Conservation (phyloP, 805 yeast species). For the Schwanniomyces sp. region DNA sequence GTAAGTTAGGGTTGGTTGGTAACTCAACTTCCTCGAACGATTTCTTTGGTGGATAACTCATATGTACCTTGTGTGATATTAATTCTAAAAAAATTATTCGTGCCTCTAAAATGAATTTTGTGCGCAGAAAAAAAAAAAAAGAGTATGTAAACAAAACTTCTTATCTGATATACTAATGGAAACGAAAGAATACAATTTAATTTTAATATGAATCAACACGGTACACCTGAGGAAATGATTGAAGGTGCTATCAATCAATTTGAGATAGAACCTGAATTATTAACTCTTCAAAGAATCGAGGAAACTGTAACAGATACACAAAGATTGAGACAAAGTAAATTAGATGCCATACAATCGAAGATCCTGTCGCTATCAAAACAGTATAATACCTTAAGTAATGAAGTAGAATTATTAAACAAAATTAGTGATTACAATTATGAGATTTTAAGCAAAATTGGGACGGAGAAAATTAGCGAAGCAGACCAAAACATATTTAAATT, state of each 20-base stretch:
- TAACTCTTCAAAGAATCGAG: constrained; percentile 44
- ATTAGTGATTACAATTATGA: constrained; percentile 21
- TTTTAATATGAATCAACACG: constrained; percentile 5
- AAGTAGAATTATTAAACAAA: constrained; percentile 17
- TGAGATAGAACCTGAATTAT: constrained; percentile 52
- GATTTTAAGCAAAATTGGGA: constrained; percentile 13
- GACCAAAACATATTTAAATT: constrained; percentile 25
- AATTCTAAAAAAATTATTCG: neutral
- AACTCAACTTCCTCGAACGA: constrained; percentile 38
- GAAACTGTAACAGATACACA: constrained; percentile 32
- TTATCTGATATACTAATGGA: neutral
- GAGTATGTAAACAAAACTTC: neutral
- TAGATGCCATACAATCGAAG: constrained; percentile 10
- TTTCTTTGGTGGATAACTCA: constrained; percentile 31
- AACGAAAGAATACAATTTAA: neutral
- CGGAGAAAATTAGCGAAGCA: constrained; percentile 3
- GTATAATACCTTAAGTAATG: constrained; percentile 10
- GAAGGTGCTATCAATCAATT: constrained; percentile 43
- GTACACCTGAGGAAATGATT: constrained; percentile 9
- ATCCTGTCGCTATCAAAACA: constrained; percentile 9
- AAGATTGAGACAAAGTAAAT: constrained; percentile 22
- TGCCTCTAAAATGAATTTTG: neutral
- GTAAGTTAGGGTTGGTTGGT: constrained; percentile 49
- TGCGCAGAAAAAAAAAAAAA: neutral
- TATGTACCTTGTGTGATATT: constrained; percentile 7